These are phyloP conservation scores for Taphrina wiesneri DNA, from an alignment of 1,139 yeast species.

Conservation along the genomic window DNA sequence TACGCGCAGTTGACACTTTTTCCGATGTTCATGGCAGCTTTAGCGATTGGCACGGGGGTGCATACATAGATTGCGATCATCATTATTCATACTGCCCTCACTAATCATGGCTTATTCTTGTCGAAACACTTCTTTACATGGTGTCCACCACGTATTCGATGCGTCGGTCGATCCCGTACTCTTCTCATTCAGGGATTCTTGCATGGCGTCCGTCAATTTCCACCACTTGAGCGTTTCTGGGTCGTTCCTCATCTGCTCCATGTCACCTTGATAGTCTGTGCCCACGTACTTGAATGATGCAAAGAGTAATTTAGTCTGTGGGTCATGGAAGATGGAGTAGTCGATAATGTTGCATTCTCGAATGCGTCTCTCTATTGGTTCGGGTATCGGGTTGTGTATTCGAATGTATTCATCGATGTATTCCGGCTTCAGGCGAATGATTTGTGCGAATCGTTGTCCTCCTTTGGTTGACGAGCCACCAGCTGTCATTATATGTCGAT, in stretches of 20 bases:
- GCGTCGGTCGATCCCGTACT: conserved; percentile 7
- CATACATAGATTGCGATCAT: neutral
- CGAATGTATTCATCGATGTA: conserved; percentile 1
- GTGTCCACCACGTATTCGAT: conserved; percentile 6
- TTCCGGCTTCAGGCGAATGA: conserved; percentile 2
- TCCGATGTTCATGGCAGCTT: neutral
- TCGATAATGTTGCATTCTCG: neutral
- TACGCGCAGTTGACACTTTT: neutral
- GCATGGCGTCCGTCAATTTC: conserved; percentile 17
- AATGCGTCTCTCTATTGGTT: neutral
- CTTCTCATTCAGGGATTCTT: neutral
- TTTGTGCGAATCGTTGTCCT: neutral
- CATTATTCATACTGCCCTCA: too few species aligned
- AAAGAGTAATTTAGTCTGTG: neutral
- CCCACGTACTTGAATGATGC: conserved; percentile 19
- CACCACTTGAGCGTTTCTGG: conserved; percentile 7
- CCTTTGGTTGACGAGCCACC: too few species aligned
- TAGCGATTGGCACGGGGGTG: neutral
- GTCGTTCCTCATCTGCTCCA: conserved; percentile 7
- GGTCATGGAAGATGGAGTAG: conserved; percentile 10
- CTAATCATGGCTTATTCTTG: too few species aligned
- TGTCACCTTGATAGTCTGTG: neutral
- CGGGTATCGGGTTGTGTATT: conserved; percentile 19
- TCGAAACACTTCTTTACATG: conserved; percentile 7
- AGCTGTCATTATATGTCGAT: too few species aligned